Percentiles rank a stretch among this genome's conserved stretches.
These are phyloP conservation scores for Cocos nucifera DNA, from an alignment of 176 grass and related monocot species.

Conservation along the genomic window DNA sequence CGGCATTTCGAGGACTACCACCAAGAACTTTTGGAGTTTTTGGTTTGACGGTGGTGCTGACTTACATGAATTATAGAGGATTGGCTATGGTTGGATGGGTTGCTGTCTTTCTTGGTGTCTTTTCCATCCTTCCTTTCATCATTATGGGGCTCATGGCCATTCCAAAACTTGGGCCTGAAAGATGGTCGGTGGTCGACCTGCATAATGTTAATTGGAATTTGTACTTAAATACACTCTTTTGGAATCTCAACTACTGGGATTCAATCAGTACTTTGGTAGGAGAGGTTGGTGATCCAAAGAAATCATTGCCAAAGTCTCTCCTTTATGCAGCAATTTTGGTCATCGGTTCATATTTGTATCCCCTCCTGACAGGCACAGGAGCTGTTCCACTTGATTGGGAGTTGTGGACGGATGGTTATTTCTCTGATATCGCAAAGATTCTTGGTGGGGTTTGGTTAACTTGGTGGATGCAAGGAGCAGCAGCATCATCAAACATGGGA, in stretches of 20 bases:
- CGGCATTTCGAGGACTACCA: slow-evolving; percentile 38
- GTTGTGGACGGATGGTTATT: slow-evolving; percentile 72
- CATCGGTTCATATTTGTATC: slow-evolving; percentile 58
- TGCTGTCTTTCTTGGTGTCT: slow-evolving; percentile 62
- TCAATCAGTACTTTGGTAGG: slow-evolving; percentile 88
- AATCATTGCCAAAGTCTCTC: slow-evolving; percentile 66
- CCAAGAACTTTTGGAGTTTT: slow-evolving; percentile 50
- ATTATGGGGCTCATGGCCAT: slow-evolving; percentile 75
- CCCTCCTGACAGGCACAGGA: slow-evolving; percentile 63
- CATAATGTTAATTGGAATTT: slow-evolving; percentile 65
- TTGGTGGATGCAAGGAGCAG: slow-evolving; percentile 57
- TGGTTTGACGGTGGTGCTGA: slow-evolving; percentile 48
- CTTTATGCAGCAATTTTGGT: slow-evolving; percentile 74
- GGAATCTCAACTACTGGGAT: slow-evolving; percentile 99
- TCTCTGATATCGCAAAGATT: slow-evolving; percentile 47
- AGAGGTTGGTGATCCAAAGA: slow-evolving; percentile 70
- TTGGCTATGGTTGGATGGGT: slow-evolving; percentile 68
- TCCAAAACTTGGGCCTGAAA: slow-evolving; percentile 42
- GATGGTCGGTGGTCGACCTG: slow-evolving; percentile 45
- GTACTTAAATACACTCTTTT: slow-evolving; percentile 86
- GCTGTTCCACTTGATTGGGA: slow-evolving; percentile 54
- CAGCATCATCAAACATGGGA: slow-evolving; percentile 84
- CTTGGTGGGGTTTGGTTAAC: slow-evolving; percentile 63
- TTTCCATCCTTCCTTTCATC: slow-evolving; percentile 70
- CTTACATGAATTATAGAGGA: slow-evolving; percentile 92